Percentiles rank a stretch among this genome's conserved stretches.
These are phyloP conservation scores for Suhomyces tanzawaensis DNA, from an alignment of 805 yeast genomes.

Conservation along the genomic window DNA sequence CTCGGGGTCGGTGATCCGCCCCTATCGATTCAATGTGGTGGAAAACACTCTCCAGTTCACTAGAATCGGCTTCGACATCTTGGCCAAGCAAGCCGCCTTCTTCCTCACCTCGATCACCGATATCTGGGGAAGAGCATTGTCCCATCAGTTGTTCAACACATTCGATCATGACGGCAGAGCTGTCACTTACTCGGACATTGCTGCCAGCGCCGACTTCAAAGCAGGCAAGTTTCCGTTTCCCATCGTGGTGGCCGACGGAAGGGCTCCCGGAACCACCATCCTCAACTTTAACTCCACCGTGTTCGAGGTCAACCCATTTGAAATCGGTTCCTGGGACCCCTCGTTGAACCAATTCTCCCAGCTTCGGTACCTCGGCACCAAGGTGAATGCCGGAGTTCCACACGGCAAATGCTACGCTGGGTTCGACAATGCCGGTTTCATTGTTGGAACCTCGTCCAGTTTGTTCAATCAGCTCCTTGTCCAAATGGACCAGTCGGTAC, in stretches of 20 bases:
- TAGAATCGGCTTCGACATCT: conserved; percentile 21
- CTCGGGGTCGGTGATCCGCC: conserved; percentile 14
- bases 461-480: conserved; percentile 69
- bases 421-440: conserved; percentile 77
- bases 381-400: conserved; percentile 59
- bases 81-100: conserved; percentile 31
- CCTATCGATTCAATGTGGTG: conserved; percentile 6
- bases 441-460: conserved; percentile 81
- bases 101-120: conserved; percentile 36
- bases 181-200: conserved; percentile 14
- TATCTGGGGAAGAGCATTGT: conserved; percentile 39
- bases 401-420: conserved; percentile 56
- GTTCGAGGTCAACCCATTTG: conserved; percentile 39
- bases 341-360: conserved; percentile 63
- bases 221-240: conserved; percentile 40
- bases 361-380: conserved; percentile 67
- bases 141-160: conserved; percentile 28
- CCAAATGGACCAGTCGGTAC: conserved; percentile 39
- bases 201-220: conserved; percentile 22
- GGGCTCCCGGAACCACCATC: conserved; percentile 31
- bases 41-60: conserved; percentile 38
- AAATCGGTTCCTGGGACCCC: conserved; percentile 86
- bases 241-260: conserved; percentile 37
- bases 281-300: conserved; percentile 37
- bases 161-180: conserved; percentile 24